Evolutionary conservation across 257 asterid species (phyloP).

Genomic region (Asclepias syriaca): DNA sequence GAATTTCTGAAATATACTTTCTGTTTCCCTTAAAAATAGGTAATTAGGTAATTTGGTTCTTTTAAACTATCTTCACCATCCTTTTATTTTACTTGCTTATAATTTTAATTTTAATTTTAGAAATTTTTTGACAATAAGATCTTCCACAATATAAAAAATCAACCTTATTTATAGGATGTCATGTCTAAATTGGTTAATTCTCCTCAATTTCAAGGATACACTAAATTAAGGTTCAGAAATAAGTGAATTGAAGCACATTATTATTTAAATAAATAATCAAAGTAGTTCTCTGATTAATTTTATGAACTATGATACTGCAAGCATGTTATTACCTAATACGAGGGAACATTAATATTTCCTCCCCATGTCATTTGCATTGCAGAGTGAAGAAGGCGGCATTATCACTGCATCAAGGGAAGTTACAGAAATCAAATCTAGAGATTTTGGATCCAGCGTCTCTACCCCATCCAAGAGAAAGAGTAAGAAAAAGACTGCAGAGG

Average conservation of each 20-base stretch:
- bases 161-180: too few species aligned
- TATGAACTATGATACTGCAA: background rate
- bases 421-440: constrained; percentile 48
- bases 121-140: too few species aligned
- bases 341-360: background rate
- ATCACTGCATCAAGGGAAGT: constrained; percentile 30
- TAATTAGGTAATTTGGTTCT: too few species aligned
- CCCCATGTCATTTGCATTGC: constrained; percentile 13
- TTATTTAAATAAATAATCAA: background rate
- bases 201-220: background rate
- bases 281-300: background rate
- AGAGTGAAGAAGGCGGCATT: constrained; percentile 34
- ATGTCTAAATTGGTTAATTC: too few species aligned
- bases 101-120: too few species aligned
- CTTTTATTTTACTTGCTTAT: too few species aligned
- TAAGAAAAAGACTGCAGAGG: constrained; percentile 58
- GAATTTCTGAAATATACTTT: constrained; percentile 8
- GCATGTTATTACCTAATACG: background rate
- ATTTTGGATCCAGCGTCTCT: constrained; percentile 34
- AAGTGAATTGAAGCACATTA: background rate
- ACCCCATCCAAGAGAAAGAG: constrained; percentile 61
- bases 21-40: background rate
- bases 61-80: too few species aligned
- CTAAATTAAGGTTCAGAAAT: background rate
- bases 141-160: too few species aligned